Evolutionary conservation across 306 rosid species (phyloP).

Genomic region (Quercus cerris): DNA sequence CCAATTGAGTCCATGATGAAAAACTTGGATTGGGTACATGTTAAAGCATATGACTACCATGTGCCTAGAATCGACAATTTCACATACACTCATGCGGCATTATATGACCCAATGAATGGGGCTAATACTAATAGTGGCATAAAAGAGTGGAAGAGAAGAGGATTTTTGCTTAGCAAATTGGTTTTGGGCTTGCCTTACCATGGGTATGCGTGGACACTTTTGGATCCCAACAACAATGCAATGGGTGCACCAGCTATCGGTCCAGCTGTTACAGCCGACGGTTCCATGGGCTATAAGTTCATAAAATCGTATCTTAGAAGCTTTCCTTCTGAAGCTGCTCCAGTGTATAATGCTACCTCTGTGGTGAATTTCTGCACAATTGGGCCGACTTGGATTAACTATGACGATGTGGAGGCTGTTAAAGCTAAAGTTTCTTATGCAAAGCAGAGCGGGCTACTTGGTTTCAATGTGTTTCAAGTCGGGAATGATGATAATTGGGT

Average conservation of each 20-base stretch:
- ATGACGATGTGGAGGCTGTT: slow-evolving; percentile 47
- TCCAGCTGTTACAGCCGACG: slow-evolving; percentile 18
- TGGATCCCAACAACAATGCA: background rate
- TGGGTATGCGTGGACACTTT: slow-evolving; percentile 33
- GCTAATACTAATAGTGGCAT: slow-evolving; percentile 12
- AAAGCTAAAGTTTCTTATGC: slow-evolving; percentile 50
- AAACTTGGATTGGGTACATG: slow-evolving; percentile 31
- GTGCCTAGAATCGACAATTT: slow-evolving; percentile 9
- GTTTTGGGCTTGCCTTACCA: slow-evolving; percentile 36
- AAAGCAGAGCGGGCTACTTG: slow-evolving; percentile 42
- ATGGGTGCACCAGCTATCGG: slow-evolving; percentile 22
- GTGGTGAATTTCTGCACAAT: slow-evolving; percentile 40
- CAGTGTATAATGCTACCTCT: slow-evolving; percentile 30
- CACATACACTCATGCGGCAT: slow-evolving; percentile 26
- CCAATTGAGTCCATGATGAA: slow-evolving; percentile 9
- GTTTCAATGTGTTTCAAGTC: slow-evolving; percentile 48
- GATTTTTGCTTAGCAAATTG: slow-evolving; percentile 16
- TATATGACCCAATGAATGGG: slow-evolving; percentile 15
- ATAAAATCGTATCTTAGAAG: slow-evolving; percentile 33
- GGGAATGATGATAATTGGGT: slow-evolving; percentile 54
- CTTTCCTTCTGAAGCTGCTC: slow-evolving; percentile 19
- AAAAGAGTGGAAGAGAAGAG: slow-evolving; percentile 18
- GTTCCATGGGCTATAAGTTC: slow-evolving; percentile 26
- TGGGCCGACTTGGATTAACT: slow-evolving; percentile 41
- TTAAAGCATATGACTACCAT: slow-evolving; percentile 15